phyloP scores from a whole-genome alignment of 345 rosid genomes.

The Bruguiera sexangula region DNA sequence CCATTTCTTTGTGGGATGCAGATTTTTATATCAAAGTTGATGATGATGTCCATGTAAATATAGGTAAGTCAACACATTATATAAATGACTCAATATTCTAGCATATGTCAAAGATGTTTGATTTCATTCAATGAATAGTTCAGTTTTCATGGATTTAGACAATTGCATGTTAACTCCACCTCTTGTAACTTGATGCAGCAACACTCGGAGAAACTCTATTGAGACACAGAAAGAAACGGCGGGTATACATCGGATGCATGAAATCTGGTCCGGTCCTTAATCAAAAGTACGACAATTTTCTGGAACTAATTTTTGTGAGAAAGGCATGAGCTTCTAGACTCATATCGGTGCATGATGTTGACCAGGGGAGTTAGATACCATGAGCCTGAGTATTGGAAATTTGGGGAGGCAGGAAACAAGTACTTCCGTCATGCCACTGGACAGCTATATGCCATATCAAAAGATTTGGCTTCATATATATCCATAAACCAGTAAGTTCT shows the following conservation, averaged over 20 bases:
- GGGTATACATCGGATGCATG: constrained; percentile 94
- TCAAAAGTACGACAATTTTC: constrained; percentile 57
- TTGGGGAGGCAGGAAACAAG: constrained; percentile 88
- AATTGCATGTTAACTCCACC: not conserved
- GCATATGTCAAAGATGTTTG: not conserved
- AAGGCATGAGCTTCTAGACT: not conserved
- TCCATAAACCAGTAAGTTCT: constrained; percentile 84
- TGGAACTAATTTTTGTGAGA: not conserved
- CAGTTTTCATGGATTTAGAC: not conserved
- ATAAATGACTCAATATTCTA: not conserved
- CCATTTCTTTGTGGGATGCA: constrained; percentile 87
- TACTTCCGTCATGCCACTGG: constrained; percentile 98
- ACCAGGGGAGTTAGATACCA: constrained; percentile 95
- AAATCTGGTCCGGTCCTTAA: constrained; percentile 95
- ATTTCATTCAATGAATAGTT: not conserved
- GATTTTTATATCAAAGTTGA: constrained; percentile 97
- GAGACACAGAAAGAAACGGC: constrained; percentile 70
- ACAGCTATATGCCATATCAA: constrained; percentile 89
- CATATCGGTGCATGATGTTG: constrained; percentile 13
- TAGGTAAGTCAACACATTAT: constrained; percentile 40
- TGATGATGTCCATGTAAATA: constrained; percentile 97
- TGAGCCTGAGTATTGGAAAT: constrained; percentile 96
- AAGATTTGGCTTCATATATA: constrained; percentile 87
- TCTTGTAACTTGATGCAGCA: constrained; percentile 44
- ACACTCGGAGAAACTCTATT: constrained; percentile 88